These are phyloP conservation scores for Fraxinus latifolia DNA, from an alignment of 305 asterid genomes.

Conservation along the genomic window DNA sequence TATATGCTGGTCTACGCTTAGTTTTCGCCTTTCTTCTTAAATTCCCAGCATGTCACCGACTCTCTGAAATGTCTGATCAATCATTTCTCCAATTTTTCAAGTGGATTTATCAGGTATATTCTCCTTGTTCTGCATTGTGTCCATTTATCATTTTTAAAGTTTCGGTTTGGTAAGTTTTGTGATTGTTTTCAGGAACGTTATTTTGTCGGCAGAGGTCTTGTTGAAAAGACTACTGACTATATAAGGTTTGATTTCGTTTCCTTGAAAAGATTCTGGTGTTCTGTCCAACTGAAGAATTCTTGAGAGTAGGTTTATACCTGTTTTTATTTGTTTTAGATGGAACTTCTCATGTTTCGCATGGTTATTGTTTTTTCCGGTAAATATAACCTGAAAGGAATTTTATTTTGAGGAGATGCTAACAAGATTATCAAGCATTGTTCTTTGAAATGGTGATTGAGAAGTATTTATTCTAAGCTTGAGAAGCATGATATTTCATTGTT, in stretches of 20 bases:
- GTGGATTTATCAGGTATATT: conserved; percentile 93
- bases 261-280: conserved; percentile 12
- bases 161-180: conserved; percentile 16
- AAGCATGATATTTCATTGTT: not conserved
- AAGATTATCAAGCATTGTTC: not conserved
- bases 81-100: conserved; percentile 94
- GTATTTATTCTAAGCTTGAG: not conserved
- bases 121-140: conserved; percentile 8
- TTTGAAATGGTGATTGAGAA: not conserved
- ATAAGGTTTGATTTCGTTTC: conserved; percentile 52
- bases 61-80: conserved; percentile 86
- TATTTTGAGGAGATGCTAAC: not conserved
- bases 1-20: conserved; percentile 78
- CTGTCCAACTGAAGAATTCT: not conserved
- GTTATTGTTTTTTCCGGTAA: not conserved
- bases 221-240: conserved; percentile 79
- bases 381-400: not conserved
- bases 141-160: not conserved
- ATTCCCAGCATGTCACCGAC: conserved; percentile 75
- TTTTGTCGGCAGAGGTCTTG: conserved; percentile 99
- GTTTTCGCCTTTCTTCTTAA: conserved; percentile 71
- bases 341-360: not conserved
- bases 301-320: conserved; percentile 10
- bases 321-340: not conserved
- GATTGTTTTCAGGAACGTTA: conserved; percentile 77